Evolutionary conservation across 2,329 filamentous ascomycete species (phyloP).

Genomic region (Furcasterigmium sp.): DNA sequence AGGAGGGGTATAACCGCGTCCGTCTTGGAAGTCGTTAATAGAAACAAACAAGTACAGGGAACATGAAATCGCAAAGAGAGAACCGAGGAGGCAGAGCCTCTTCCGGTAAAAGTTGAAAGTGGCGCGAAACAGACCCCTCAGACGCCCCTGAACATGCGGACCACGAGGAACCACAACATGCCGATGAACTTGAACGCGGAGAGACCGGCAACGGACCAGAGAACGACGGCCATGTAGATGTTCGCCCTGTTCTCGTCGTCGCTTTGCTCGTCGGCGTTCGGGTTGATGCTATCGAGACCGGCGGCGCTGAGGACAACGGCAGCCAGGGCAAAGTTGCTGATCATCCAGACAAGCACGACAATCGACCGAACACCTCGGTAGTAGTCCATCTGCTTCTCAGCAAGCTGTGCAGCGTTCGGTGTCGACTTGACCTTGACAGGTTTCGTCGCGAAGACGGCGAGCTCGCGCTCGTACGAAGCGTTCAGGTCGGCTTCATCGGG

Average conservation of each 20-base stretch:
- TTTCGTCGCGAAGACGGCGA: conserved; percentile 69
- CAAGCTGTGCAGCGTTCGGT: conserved; percentile 46
- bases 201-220: conserved; percentile 84
- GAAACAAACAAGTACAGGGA: neutral
- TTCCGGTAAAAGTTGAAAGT: neutral
- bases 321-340: conserved; percentile 84
- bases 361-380: conserved; percentile 93
- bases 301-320: conserved; percentile 84
- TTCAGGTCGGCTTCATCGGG: conserved; percentile 94
- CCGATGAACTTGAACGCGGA: conserved; percentile 84
- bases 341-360: conserved; percentile 93
- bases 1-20: conserved; percentile 1
- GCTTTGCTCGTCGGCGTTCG: conserved; percentile 27
- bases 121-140: conserved; percentile 21
- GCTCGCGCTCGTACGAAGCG: conserved; percentile 85
- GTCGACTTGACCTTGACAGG: conserved; percentile 64
- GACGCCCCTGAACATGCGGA: conserved; percentile 75
- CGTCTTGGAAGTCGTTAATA: conserved; percentile 2
- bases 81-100: neutral
- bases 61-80: neutral
- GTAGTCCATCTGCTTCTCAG: conserved; percentile 93
- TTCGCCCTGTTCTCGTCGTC: conserved; percentile 55
- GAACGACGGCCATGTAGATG: conserved; percentile 79
- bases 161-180: conserved; percentile 86
- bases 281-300: conserved; percentile 65